phyloP scores from a whole-genome alignment of 768 basidiomycete genomes.

The Chiua virens region DNA sequence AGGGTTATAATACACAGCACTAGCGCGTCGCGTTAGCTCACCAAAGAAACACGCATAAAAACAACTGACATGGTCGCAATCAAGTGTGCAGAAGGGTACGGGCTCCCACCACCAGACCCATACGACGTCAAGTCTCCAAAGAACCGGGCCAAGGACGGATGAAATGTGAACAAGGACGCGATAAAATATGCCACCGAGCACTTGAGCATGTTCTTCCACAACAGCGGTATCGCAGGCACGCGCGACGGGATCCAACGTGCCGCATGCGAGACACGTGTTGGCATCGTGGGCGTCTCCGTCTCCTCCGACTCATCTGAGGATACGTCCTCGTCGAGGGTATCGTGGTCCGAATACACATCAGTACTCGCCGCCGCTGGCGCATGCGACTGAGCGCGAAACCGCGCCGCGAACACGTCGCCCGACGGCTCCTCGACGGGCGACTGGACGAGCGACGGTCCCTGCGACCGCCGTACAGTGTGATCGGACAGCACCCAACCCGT shows the following conservation, averaged over 20 bases:
- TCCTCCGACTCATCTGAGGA: conserved; percentile 17
- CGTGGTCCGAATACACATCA: not conserved
- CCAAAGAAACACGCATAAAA: not conserved
- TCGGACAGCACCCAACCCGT: not conserved
- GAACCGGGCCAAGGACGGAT: conserved; percentile 66
- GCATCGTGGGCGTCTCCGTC: not conserved
- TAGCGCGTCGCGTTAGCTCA: conserved; percentile 25
- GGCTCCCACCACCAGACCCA: conserved; percentile 45
- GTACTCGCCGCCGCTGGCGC: not conserved
- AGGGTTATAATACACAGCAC: conserved; percentile 88
- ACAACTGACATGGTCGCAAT: conserved; percentile 78
- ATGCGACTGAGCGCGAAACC: too few species aligned
- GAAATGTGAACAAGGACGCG: conserved; percentile 91
- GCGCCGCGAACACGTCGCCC: not conserved
- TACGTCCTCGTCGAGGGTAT: conserved; percentile 9
- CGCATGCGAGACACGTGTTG: conserved; percentile 10
- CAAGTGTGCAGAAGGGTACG: conserved; percentile 84
- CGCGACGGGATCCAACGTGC: conserved; percentile 11
- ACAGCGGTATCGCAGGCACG: conserved; percentile 43
- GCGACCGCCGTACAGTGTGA: not conserved
- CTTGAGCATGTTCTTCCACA: conserved; percentile 79
- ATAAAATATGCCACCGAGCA: conserved; percentile 90
- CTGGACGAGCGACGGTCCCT: not conserved
- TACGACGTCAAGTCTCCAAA: conserved; percentile 61
- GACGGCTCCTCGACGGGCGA: conserved; percentile 2